phyloP scores from a whole-genome alignment of 2,329 filamentous ascomycete species.

The Exophiala lecanii-corni region DNA sequence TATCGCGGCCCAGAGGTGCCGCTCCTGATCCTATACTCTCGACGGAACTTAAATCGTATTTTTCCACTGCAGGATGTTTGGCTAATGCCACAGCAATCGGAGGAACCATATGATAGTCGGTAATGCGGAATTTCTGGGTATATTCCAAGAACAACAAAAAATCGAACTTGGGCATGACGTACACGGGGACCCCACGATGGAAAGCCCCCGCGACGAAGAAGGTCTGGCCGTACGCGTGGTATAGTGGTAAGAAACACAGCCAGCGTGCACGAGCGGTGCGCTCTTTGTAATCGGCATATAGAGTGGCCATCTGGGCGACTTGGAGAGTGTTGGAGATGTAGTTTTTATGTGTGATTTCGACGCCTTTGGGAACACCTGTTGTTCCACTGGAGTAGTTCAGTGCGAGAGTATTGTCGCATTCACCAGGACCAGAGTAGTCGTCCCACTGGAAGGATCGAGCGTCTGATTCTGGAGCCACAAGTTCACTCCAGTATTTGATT shows the following conservation, averaged over 20 bases:
- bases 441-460: constrained; percentile 25
- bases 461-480: constrained; percentile 21
- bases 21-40: constrained; percentile 60
- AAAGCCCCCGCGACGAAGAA: constrained; percentile 60
- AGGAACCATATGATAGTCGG: constrained; percentile 63
- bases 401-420: constrained; percentile 45
- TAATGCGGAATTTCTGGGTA: constrained; percentile 65
- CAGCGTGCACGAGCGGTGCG: constrained; percentile 40
- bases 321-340: constrained; percentile 60
- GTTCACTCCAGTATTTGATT: constrained; percentile 20
- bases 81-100: constrained; percentile 69
- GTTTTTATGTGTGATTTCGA: constrained; percentile 73
- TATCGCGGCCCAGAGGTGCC: constrained; percentile 60
- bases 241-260: constrained; percentile 72
- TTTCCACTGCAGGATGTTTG: constrained; percentile 62
- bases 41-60: constrained; percentile 66
- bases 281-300: constrained; percentile 47
- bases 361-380: constrained; percentile 78
- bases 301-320: constrained; percentile 25
- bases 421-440: constrained; percentile 39
- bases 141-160: constrained; percentile 66
- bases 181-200: constrained; percentile 59
- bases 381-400: constrained; percentile 74
- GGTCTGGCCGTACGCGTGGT: constrained; percentile 69
- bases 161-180: constrained; percentile 75